Conservation (phyloP, 768 basidiomycete species). For the Pleurotus pulmonarius region DNA sequence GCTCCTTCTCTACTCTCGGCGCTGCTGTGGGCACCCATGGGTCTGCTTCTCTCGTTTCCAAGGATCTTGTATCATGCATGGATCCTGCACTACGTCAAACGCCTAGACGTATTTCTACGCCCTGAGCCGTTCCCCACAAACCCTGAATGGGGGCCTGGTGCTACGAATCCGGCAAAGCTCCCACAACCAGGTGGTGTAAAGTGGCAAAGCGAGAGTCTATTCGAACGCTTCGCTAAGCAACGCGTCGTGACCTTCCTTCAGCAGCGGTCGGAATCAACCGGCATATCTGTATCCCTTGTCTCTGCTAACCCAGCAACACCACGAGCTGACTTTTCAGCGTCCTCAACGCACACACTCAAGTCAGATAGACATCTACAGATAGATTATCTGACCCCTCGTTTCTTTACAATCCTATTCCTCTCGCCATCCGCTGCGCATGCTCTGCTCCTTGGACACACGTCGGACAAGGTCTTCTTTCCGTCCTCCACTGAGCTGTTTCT, state of each 20-base stretch:
- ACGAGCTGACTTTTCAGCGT: conserved; percentile 17
- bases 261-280: conserved; percentile 27
- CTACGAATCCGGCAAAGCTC: too few species aligned
- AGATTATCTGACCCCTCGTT: conserved; percentile 38
- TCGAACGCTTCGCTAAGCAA: conserved; percentile 30
- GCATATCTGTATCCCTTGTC: conserved; percentile 33
- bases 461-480: conserved; percentile 34
- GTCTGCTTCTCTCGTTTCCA: conserved; percentile 49
- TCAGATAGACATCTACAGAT: conserved; percentile 24
- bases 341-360: neutral
- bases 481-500: conserved; percentile 34
- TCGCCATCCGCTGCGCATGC: conserved; percentile 41
- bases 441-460: conserved; percentile 32
- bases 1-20: conserved; percentile 31
- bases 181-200: conserved; percentile 27
- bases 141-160: conserved; percentile 24
- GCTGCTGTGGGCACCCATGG: conserved; percentile 43
- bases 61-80: conserved; percentile 63
- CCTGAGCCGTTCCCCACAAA: conserved; percentile 43
- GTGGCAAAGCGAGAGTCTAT: conserved; percentile 25
- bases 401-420: conserved; percentile 45
- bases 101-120: conserved; percentile 51
- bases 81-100: conserved; percentile 56
- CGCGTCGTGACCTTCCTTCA: conserved; percentile 31
- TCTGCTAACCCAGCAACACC: conserved; percentile 30